A percentile compares a stretch with the other conserved stretches of the same genome.
These are phyloP conservation scores for Penicillium occitanis DNA, from an alignment of 2,329 filamentous ascomycete species.

Conservation along the genomic window DNA sequence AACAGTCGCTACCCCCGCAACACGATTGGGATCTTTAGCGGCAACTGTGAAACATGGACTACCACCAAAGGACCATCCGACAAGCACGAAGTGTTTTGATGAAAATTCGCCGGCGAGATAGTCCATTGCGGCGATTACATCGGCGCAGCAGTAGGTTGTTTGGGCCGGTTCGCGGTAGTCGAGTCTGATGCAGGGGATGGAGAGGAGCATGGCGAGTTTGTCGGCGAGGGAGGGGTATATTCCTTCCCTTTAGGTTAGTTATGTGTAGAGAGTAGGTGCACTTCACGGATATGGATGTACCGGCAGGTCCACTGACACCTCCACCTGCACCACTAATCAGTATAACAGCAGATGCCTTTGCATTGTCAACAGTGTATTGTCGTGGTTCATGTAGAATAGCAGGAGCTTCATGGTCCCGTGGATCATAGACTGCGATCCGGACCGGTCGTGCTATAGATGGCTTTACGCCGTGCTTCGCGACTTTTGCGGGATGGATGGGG, in stretches of 20 bases:
- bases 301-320: conserved; percentile 43
- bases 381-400: conserved; percentile 22
- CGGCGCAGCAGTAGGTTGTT: conserved; percentile 37
- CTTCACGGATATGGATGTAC: conserved; percentile 25
- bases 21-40: conserved; percentile 31
- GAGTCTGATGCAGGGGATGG: conserved; percentile 43
- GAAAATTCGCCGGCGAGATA: conserved; percentile 35
- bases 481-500: conserved; percentile 23
- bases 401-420: conserved; percentile 21
- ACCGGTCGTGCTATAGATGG: conserved; percentile 23
- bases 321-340: conserved; percentile 39
- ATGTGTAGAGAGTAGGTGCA: background rate
- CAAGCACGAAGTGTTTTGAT: conserved; percentile 39
- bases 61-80: conserved; percentile 48
- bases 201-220: conserved; percentile 42
- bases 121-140: conserved; percentile 40
- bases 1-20: conserved; percentile 41
- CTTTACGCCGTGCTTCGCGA: conserved; percentile 23
- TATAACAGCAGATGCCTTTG: conserved; percentile 28
- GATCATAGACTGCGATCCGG: conserved; percentile 21
- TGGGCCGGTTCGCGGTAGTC: conserved; percentile 43
- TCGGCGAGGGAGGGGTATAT: conserved; percentile 44
- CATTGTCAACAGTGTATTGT: conserved; percentile 19
- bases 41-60: conserved; percentile 44
- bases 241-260: conserved; percentile 19